Conservation (phyloP, 108 stramenopile species). For the Nannochloropsis gaditana region DNA sequence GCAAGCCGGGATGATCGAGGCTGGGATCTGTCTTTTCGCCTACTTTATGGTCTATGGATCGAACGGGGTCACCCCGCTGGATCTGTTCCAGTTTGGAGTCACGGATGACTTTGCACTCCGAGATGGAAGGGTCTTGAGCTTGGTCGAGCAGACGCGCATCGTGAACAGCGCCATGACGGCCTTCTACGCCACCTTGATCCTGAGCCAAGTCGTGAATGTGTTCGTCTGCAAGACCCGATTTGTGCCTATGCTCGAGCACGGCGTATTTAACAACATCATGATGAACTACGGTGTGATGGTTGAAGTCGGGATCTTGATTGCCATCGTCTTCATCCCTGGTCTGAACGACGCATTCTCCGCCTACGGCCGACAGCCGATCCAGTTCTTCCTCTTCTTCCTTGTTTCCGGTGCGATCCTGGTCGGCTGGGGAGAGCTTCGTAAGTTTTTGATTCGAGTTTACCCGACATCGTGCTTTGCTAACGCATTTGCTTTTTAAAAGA, state of each 20-base stretch:
- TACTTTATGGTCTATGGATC: neutral
- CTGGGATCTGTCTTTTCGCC: neutral
- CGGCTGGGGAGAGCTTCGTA: neutral
- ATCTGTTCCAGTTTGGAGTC: neutral
- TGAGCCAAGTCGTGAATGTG: neutral
- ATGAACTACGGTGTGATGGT: neutral
- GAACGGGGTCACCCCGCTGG: neutral
- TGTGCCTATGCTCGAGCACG: slow-evolving; percentile 14
- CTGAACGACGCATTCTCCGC: neutral
- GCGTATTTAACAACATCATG: neutral
- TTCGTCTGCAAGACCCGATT: neutral
- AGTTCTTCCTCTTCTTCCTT: slow-evolving; percentile 8
- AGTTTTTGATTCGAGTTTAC: neutral
- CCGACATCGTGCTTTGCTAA: neutral
- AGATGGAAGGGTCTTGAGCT: neutral
- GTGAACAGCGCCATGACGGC: neutral
- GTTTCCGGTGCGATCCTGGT: neutral
- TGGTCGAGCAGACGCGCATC: neutral
- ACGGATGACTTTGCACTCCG: neutral
- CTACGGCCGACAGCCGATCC: neutral
- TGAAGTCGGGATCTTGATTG: slow-evolving; percentile 5
- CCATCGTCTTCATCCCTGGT: slow-evolving; percentile 12
- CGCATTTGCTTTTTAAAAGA: neutral
- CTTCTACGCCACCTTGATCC: neutral
- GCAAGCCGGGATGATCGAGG: slow-evolving; percentile 60